A percentile compares a stretch with the other conserved stretches of the same genome.
These are phyloP conservation scores for Aspergillus caelatus DNA, from an alignment of 2,329 filamentous ascomycete genomes.

Conservation along the genomic window DNA sequence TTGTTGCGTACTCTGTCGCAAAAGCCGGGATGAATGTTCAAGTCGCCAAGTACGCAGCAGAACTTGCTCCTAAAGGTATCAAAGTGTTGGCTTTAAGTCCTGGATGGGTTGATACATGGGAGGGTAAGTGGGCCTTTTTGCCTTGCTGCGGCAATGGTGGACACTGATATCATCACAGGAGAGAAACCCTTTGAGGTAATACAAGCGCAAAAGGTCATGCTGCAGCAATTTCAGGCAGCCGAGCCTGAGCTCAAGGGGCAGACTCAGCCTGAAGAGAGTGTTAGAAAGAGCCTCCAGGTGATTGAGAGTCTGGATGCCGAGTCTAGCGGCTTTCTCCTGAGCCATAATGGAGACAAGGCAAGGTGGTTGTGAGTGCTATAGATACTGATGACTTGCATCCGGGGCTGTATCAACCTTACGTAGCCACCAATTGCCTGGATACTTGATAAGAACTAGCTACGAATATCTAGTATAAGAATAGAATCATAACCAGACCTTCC, in stretches of 20 bases:
- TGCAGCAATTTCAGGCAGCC: neutral
- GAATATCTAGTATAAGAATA: neutral
- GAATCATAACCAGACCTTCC: neutral
- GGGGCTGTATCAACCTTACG: neutral
- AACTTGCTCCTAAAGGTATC: slow-evolving; percentile 36
- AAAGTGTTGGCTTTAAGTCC: slow-evolving; percentile 38
- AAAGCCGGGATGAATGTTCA: slow-evolving; percentile 48
- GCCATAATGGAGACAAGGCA: neutral
- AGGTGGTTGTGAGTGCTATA: neutral
- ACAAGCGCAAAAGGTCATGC: neutral
- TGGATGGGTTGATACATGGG: slow-evolving; percentile 16
- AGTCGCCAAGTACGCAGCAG: slow-evolving; percentile 45
- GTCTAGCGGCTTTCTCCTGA: neutral
- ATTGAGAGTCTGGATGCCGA: neutral
- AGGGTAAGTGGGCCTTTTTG: neutral
- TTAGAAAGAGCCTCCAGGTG: neutral
- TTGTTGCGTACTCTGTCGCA: slow-evolving; percentile 38
- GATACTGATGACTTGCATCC: neutral
- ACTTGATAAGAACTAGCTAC: neutral
- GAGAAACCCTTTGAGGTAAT: neutral
- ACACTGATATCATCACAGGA: neutral
- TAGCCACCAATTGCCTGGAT: neutral
- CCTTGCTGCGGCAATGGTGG: neutral
- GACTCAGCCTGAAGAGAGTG: neutral
- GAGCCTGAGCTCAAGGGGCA: neutral